Evolutionary conservation across 129 eudicot species (phyloP).

Genomic region (sunflower (Helianthus annuus)): DNA sequence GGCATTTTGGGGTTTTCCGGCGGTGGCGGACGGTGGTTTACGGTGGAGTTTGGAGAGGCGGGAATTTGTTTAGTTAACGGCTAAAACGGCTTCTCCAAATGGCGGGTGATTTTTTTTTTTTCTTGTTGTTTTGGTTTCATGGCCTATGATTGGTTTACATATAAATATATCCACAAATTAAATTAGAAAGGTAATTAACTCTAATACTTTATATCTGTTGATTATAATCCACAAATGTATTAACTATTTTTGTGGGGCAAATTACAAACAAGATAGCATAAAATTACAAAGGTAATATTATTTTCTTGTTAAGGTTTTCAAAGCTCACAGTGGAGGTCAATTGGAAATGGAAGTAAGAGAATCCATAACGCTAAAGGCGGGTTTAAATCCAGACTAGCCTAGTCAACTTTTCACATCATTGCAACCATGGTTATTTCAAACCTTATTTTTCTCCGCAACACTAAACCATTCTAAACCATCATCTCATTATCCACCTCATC

Average conservation of each 20-base stretch:
- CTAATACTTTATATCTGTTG: not conserved
- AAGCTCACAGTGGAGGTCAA: no score
- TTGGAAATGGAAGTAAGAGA: no score
- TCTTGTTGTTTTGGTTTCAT: not conserved
- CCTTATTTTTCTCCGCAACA: no score
- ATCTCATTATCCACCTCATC: no score
- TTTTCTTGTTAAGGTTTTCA: no score
- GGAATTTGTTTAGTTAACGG: constrained; percentile 19
- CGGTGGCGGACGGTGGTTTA: constrained; percentile 21
- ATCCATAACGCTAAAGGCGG: no score
- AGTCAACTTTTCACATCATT: no score
- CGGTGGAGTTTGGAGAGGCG: constrained; percentile 20
- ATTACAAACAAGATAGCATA: not conserved
- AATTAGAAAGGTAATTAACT: constrained; percentile 20
- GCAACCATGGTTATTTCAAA: no score
- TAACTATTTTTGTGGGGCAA: not conserved
- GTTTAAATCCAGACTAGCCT: no score
- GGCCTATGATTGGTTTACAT: no score
- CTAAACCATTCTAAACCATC: no score
- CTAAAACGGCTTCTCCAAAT: constrained; percentile 1
- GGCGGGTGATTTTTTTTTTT: not conserved
- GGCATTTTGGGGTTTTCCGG: constrained; percentile 25
- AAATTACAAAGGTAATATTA: no score
- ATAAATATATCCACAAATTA: not conserved
- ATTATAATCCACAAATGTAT: constrained; percentile 4